Base-by-base conservation (phyloP, 148 eudicot genomes). In the Camellia lanceoleosa region DNA sequence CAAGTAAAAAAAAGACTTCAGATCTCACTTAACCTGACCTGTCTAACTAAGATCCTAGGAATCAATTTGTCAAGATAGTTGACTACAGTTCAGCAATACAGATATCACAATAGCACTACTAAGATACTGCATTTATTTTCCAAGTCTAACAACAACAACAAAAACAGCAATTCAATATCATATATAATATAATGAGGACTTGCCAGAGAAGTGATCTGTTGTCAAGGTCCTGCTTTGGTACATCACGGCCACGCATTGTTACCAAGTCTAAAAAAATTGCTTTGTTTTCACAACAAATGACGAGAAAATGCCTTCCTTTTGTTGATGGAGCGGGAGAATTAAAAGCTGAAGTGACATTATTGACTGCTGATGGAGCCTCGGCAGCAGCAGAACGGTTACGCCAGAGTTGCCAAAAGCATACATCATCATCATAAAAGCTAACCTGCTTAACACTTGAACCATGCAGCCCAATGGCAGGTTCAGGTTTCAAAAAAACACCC, bases 171-270 rank as follows among this genome's bases (percentile, higher is more conserved):
- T 47, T 30, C 55, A 47, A 4, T 46, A 42, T 11, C 19, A 65
- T 61, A 73, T 42, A 47, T 55, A 68, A 73, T 42, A 47, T 55
- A 68, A 70, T 42, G 59, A 5, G 74, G 20, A 85, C 90, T 90
- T 89, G 84, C 99, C 99, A 95, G 82, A 92, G 87, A 83, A 95
- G 94, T 54, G 97, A 95, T 79, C 84, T 91, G 78, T 93, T 93
- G 85, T 95, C 99, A 73, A 95, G 92, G 71, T 95, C 99, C 83
- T 92, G 94, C 90, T 93, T 95, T 69, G 99, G 97, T 69, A 95
- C 99, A 89, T 95, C 99, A 65, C 99, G 93, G 75, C 99, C 99
- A 54, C 97, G 93, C 99, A 95, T 95, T n/a, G 99, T 95, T 68
- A 95, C 99, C 89, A 95, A 90, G 85, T 95, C 99, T 81, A 95